Evolutionary conservation across 2,329 filamentous ascomycete species (phyloP), one percentile per base, ranked within the genome.

Genomic region (Aspergillus glaucus): DNA sequence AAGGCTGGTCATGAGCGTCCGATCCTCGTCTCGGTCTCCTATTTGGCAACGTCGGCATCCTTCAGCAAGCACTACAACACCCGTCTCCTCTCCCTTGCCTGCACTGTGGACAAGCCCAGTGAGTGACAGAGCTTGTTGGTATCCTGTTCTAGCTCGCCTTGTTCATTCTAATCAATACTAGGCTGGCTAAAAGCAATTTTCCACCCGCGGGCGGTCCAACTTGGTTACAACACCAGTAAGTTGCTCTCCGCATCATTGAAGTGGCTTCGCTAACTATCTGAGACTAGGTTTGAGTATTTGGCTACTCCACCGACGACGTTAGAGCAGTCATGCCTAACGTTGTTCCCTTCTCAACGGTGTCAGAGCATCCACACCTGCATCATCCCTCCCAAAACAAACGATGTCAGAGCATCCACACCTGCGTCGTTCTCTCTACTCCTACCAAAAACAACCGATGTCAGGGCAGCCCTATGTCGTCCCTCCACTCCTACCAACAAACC

Each of bases 111-210:
- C 40, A 44, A n/a, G 28, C 36, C 49, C 30, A 30, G 48, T 44
- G 50, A 50, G 49, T 39, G 48, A 55, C 48, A 49, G 50, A 45
- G 49, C 37, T 45, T 10, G 37, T 19, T 12, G 21, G 40, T 41
- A 48, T 45, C 46, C 45, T 47, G 44, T 22, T 10, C 3, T 24
- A 7, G 12, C 17, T 10, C 14, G n/a, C 9, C 15, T n/a, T 39
- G 8, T 9, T 19, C 12, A 32, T 32, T 9, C 28, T 32, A 32
- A 32, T 8, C 8, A 17, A 15, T 17, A 15, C 8, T 17, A 26
- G 22, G 22, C 21, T 43, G 22, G 14, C 22, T 43, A n/a, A 42
- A 42, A 24, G n/a, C 19, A 24, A 42, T 17, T 5, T 19, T 17
- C 14, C 22, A 15, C 15, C 36, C n/a, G 15, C 36, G 8, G 36